These are phyloP conservation scores for Geosmithia flava DNA, from an alignment of 2,329 filamentous ascomycete species.

Conservation along the genomic window DNA sequence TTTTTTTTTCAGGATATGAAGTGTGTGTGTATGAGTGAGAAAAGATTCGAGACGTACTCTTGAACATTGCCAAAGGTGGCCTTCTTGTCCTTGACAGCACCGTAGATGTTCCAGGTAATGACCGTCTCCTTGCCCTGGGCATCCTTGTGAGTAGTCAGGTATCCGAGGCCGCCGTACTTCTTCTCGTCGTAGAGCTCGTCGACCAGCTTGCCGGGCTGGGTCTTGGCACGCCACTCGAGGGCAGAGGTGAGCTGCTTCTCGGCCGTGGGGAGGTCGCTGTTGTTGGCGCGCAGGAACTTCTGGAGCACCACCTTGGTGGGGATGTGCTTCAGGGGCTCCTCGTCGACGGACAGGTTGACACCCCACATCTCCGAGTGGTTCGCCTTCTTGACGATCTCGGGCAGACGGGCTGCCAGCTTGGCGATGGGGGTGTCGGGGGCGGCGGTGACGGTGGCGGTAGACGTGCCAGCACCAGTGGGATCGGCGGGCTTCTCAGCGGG, in stretches of 20 bases:
- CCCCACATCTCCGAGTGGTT: slow-evolving; percentile 78
- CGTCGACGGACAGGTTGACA: slow-evolving; percentile 46
- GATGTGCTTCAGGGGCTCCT: slow-evolving; percentile 32
- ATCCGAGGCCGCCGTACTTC: slow-evolving; percentile 72
- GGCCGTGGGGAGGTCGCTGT: slow-evolving; percentile 59
- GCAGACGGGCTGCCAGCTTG: slow-evolving; percentile 45
- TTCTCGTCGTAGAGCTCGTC: slow-evolving; percentile 49
- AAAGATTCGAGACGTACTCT: slow-evolving; percentile 61
- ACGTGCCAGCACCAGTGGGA: slow-evolving; percentile 1
- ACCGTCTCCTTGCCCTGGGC: slow-evolving; percentile 39
- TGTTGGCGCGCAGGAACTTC: slow-evolving; percentile 89
- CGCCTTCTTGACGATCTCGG: slow-evolving; percentile 41
- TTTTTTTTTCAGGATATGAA: too few relatives aligned
- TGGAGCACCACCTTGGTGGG: slow-evolving; percentile 77
- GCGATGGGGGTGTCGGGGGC: slow-evolving; percentile 26
- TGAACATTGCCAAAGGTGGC: slow-evolving; percentile 74
- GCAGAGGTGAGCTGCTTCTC: slow-evolving; percentile 69
- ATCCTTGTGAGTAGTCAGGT: slow-evolving; percentile 58
- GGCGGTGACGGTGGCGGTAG: slow-evolving; percentile 7
- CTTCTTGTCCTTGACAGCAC: slow-evolving; percentile 69
- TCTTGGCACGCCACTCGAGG: slow-evolving; percentile 70
- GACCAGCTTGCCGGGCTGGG: slow-evolving; percentile 56
- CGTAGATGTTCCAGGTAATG: slow-evolving; percentile 90
- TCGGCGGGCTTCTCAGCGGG: background rate
- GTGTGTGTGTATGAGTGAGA: too few relatives aligned